A percentile compares a stretch with the other conserved stretches of the same genome.
Conservation (phyloP, 2,329 filamentous ascomycete genomes). For the Trichoderma harzianum region DNA sequence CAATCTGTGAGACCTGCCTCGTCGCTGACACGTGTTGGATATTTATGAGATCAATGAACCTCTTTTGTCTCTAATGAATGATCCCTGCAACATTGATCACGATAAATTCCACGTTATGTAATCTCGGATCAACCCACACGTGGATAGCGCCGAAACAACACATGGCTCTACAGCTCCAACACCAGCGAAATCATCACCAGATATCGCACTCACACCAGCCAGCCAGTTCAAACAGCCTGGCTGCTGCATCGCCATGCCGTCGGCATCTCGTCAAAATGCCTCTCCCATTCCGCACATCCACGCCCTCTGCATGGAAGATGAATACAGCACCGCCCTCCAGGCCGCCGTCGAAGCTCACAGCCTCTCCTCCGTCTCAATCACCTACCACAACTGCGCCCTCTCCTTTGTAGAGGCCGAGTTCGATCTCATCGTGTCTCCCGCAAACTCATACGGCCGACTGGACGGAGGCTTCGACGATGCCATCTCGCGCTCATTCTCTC, state of each 20-base stretch:
- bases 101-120: background rate
- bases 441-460: constrained; percentile 52
- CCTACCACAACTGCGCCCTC: constrained; percentile 40
- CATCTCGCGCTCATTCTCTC: constrained; percentile 47
- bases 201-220: background rate
- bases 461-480: constrained; percentile 56
- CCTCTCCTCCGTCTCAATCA: constrained; percentile 32
- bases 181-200: background rate
- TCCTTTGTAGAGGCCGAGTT: constrained; percentile 38
- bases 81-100: background rate
- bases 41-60: background rate
- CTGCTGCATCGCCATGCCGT: background rate
- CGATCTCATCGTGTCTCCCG: constrained; percentile 51
- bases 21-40: background rate
- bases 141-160: background rate
- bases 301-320: constrained; percentile 20
- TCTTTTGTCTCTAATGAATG: background rate
- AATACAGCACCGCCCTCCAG: constrained; percentile 39
- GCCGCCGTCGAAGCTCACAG: constrained; percentile 31
- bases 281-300: constrained; percentile 20
- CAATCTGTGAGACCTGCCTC: background rate
- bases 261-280: background rate
- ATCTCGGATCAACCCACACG: background rate
- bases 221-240: background rate
- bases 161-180: background rate